Percentiles rank a stretch among this genome's conserved stretches.
These are phyloP conservation scores for Cladosporium velox DNA, from an alignment of 2,329 filamentous ascomycete genomes.

Conservation along the genomic window DNA sequence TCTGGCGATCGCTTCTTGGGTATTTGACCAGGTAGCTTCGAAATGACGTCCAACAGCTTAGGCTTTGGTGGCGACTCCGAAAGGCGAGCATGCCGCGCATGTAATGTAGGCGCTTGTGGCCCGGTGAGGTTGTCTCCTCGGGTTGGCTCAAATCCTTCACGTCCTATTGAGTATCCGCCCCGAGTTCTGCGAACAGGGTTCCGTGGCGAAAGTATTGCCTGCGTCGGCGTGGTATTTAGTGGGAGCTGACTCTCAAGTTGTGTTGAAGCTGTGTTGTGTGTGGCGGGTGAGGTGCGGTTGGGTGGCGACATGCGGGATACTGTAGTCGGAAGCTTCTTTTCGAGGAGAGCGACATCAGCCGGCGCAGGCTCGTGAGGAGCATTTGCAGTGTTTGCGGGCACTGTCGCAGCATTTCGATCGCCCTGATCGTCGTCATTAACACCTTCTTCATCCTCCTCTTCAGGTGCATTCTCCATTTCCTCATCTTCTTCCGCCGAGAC, in stretches of 20 bases:
- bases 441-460: background rate
- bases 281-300: background rate
- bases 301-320: background rate
- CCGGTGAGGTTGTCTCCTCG: constrained; percentile 11
- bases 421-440: background rate
- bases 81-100: background rate
- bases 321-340: background rate
- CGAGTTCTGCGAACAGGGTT: constrained; percentile 3
- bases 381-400: background rate
- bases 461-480: constrained; percentile 1
- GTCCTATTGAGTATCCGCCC: constrained; percentile 10
- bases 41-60: background rate
- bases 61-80: background rate
- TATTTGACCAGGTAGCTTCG: background rate
- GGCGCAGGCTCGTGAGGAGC: background rate
- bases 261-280: background rate
- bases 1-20: background rate
- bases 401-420: too few relatives aligned
- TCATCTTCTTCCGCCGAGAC: background rate
- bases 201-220: background rate
- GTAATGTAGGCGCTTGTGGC: constrained; percentile 12
- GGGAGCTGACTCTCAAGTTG: constrained; percentile 13
- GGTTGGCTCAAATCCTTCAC: constrained; percentile 11
- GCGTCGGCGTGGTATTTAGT: background rate
- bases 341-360: background rate